Conservation (phyloP, 1,139 yeast species). For the Magnusiomyces suaveolens region DNA sequence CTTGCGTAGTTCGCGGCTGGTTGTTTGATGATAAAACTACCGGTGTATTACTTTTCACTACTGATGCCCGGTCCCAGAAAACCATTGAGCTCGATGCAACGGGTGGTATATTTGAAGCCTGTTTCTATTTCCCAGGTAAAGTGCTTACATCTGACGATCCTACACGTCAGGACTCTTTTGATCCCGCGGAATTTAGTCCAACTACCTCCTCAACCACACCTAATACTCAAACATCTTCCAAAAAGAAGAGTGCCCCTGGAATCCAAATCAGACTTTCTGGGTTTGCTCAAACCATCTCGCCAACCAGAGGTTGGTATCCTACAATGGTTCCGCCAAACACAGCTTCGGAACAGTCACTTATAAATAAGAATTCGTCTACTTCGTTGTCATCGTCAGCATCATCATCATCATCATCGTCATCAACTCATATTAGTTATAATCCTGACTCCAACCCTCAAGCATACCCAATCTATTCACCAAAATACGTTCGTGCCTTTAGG, state of each 20-base stretch:
- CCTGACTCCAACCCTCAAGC: background rate
- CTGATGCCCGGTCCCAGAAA: constrained; percentile 64
- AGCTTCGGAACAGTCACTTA: background rate
- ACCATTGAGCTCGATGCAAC: constrained; percentile 43
- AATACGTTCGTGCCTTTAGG: background rate
- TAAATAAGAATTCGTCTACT: background rate
- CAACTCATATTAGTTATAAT: background rate
- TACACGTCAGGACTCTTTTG: background rate
- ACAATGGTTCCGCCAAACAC: background rate
- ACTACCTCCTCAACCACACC: background rate
- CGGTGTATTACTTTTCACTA: constrained; percentile 58
- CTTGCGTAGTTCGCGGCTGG: constrained; percentile 67
- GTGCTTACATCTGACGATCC: background rate
- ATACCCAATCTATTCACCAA: background rate
- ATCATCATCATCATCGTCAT: background rate
- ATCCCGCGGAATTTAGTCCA: background rate
- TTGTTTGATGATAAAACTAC: constrained; percentile 59
- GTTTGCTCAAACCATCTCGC: constrained; percentile 35
- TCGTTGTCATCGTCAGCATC: background rate
- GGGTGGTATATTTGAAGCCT: constrained; percentile 56
- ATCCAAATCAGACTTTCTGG: constrained; percentile 51
- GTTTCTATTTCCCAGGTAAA: constrained; percentile 50
- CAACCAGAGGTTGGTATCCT: background rate
- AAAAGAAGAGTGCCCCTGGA: constrained; percentile 25
- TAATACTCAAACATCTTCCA: constrained; percentile 32